Base-by-base conservation (phyloP, 176 grass and related monocot species). In the Musa schizocarpa region DNA sequence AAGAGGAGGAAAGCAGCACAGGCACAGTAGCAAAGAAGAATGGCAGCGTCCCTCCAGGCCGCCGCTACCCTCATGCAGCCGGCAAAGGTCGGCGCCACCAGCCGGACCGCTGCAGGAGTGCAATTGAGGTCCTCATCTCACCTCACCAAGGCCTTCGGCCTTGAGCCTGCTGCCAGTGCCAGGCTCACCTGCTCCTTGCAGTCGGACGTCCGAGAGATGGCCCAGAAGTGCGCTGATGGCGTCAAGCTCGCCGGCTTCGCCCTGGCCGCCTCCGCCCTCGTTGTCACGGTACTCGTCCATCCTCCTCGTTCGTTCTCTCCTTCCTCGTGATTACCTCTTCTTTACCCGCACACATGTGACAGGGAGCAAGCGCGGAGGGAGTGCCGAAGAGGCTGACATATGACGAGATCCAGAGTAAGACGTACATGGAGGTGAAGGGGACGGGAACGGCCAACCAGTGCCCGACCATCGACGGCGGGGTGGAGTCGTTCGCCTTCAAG, bases 351-450 rank as follows among this genome's bases (percentile, higher is more conserved):
- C 16, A 17, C 54, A 17, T 57, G 54, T 58, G 11, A 7, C 57
- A 62, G 57, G 57, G 57, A 14, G 57, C 57, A n/a, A 62, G 20
- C 57, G 57, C 57, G 17, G 57, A 62, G 13, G 57, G 57, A 14
- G 57, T 62, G 57, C 57, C 57, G 12, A 62, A 62, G 57, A 62
- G 57, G 57, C 57, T 62, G 57, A 62, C 57, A 17, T 62, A 62
- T n/a, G 57, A 62, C 13, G 57, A 62, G 57, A 62, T 62, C 57
- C 57, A 62, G 1, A 62, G 57, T 17, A 62, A 62, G 13, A 62
- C 57, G 57, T 62, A 62, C 57, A 62, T 62, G 57, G 57, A 62
- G 57, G 57, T 62, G 57, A 62, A 62, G 57, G 57, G 57, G 13
- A 62, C 57, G 1, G 57, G 57, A 17, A 62, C 57, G 57, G 57